Percentiles rank a stretch among this genome's conserved stretches.
Conservation (phyloP, 257 asterid species). For the Lantana camara region DNA sequence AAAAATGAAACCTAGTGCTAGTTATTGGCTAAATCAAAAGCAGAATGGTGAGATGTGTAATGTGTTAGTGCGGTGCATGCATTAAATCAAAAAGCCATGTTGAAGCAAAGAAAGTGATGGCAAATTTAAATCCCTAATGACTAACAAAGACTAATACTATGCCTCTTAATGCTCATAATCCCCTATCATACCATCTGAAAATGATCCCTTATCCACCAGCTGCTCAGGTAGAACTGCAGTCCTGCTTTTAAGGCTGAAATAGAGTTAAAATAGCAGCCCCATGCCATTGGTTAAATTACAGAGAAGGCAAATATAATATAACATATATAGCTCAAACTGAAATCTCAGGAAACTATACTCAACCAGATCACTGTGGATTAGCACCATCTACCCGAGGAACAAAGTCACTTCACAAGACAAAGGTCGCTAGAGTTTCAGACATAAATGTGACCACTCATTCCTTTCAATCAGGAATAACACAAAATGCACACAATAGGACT, state of each 20-base stretch:
- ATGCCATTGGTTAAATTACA: conserved; percentile 43
- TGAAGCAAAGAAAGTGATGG: conserved; percentile 5
- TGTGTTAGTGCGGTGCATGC: conserved; percentile 11
- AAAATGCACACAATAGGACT: too few relatives aligned
- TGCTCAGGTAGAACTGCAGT: conserved; percentile 53
- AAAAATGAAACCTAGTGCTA: conserved; percentile 5
- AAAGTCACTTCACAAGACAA: not conserved
- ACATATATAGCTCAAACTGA: conserved; percentile 6
- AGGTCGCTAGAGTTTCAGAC: not conserved
- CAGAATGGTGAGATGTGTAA: not conserved
- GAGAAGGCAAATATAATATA: conserved; percentile 1
- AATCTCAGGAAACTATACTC: not conserved
- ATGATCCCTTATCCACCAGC: conserved; percentile 54
- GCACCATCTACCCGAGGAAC: not conserved
- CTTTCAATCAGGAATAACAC: too few relatives aligned
- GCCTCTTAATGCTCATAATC: conserved; percentile 37
- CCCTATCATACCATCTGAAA: conserved; percentile 66
- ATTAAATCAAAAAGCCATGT: not conserved
- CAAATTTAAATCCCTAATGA: conserved; percentile 9
- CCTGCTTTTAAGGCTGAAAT: conserved; percentile 44
- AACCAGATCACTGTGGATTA: conserved; percentile 9
- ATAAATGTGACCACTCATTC: too few relatives aligned
- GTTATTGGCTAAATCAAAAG: not conserved
- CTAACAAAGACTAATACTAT: conserved; percentile 14
- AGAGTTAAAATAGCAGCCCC: conserved; percentile 38